Percentiles rank a stretch among this genome's conserved stretches.
phyloP scores from a whole-genome alignment of 192 early-diverging fungal species.

The Glomus cerebriforme region DNA sequence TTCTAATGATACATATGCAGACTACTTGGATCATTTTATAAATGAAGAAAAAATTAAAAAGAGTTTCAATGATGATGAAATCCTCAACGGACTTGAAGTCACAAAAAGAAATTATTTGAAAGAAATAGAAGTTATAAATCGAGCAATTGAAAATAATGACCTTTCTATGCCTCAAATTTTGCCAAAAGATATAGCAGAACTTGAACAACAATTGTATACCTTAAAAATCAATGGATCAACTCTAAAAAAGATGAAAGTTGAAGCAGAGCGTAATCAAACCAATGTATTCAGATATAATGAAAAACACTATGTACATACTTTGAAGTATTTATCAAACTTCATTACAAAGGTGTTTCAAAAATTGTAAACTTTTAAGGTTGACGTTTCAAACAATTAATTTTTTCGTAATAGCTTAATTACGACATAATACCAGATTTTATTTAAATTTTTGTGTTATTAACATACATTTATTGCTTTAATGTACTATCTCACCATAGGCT shows the following conservation, averaged over 20 bases:
- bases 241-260: slow-evolving; percentile 23
- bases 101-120: slow-evolving; percentile 26
- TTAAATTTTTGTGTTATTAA: too few species aligned
- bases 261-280: background rate
- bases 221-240: slow-evolving; percentile 31
- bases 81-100: slow-evolving; percentile 16
- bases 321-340: too few species aligned
- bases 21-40: slow-evolving; percentile 36
- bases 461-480: too few species aligned
- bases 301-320: too few species aligned
- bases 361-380: too few species aligned
- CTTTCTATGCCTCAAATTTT: slow-evolving; percentile 1
- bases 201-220: slow-evolving; percentile 30
- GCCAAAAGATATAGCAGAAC: background rate
- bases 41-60: slow-evolving; percentile 30
- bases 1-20: slow-evolving; percentile 30
- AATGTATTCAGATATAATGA: too few species aligned
- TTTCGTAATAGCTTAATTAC: too few species aligned
- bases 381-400: too few species aligned
- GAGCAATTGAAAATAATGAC: slow-evolving; percentile 19
- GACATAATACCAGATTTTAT: too few species aligned
- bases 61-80: slow-evolving; percentile 5
- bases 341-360: too few species aligned
- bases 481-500: too few species aligned
- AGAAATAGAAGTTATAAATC: slow-evolving; percentile 33